phyloP scores from a whole-genome alignment of 2,329 filamentous ascomycete genomes.

The Monascus ruber region DNA sequence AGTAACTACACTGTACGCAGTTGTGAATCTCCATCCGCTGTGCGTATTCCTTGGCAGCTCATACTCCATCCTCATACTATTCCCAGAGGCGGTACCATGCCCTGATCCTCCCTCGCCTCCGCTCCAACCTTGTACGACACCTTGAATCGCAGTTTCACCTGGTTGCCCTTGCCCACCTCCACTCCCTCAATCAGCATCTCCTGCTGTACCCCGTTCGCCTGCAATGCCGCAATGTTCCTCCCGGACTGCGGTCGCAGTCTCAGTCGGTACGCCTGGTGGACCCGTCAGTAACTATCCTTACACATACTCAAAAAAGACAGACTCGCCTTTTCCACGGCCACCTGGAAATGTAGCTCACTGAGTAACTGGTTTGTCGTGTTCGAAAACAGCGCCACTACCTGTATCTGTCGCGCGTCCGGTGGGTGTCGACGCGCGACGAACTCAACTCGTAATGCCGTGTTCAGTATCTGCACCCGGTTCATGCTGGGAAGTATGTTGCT shows the following conservation, averaged over 20 bases:
- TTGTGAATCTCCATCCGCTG: no score
- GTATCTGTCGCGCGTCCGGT: constrained; percentile 47
- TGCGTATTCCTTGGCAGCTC: no score
- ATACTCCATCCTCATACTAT: constrained; percentile 43
- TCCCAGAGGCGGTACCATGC: constrained; percentile 69
- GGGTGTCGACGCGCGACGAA: constrained; percentile 55
- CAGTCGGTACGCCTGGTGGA: constrained; percentile 60
- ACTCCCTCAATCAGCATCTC: constrained; percentile 67
- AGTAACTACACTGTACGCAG: no score
- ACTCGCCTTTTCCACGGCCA: constrained; percentile 82
- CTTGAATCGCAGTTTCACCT: constrained; percentile 85
- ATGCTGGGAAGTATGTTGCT: constrained; percentile 43
- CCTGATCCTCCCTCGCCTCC: constrained; percentile 60
- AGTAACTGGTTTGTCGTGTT: constrained; percentile 65
- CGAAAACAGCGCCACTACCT: constrained; percentile 68
- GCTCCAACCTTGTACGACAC: constrained; percentile 63
- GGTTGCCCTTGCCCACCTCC: constrained; percentile 58
- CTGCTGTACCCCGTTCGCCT: constrained; percentile 71
- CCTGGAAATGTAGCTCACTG: constrained; percentile 73
- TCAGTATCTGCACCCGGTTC: constrained; percentile 56
- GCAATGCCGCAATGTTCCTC: constrained; percentile 57
- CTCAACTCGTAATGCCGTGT: constrained; percentile 59
- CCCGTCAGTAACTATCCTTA: constrained; percentile 1
- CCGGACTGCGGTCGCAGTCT: constrained; percentile 78
- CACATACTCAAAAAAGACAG: not conserved